These are phyloP conservation scores for Mercurialis annua DNA, from an alignment of 345 rosid species.

Conservation along the genomic window DNA sequence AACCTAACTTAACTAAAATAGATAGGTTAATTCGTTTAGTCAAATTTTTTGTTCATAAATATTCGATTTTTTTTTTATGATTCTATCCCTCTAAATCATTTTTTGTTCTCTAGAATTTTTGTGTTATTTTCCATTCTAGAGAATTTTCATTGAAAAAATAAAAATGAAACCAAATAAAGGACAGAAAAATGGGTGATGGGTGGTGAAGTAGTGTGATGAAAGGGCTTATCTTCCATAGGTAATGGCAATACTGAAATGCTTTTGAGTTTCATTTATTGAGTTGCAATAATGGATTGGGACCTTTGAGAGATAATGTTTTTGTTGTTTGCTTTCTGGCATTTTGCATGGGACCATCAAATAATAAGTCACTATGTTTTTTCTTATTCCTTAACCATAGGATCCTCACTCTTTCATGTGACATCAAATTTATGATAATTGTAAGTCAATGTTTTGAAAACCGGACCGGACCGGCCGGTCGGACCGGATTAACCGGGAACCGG, in stretches of 20 bases:
- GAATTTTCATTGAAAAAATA: neutral
- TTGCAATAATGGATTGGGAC: conserved; percentile 4
- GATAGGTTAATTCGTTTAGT: too few relatives aligned
- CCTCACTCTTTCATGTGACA: neutral
- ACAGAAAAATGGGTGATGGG: neutral
- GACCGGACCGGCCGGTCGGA: too few relatives aligned
- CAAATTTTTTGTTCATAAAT: too few relatives aligned
- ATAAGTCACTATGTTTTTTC: neutral
- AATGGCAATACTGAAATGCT: neutral
- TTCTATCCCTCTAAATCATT: too few relatives aligned
- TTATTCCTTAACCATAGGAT: neutral
- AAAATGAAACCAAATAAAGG: too few relatives aligned
- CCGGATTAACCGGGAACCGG: too few relatives aligned
- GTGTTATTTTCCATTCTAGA: too few relatives aligned
- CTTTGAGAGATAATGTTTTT: neutral
- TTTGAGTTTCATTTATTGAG: neutral
- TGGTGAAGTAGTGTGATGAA: neutral
- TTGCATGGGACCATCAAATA: neutral
- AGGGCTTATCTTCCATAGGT: neutral
- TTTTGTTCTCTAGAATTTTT: too few relatives aligned
- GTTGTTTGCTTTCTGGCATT: neutral
- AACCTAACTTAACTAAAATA: too few relatives aligned
- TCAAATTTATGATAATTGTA: conserved; percentile 2
- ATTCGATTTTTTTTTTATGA: too few relatives aligned
- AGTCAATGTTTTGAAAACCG: too few relatives aligned